Evolutionary conservation across 2,329 filamentous ascomycete genomes (phyloP), one percentile per base, ranked within the genome.

Genomic region (Teratosphaeria gauchensis): DNA sequence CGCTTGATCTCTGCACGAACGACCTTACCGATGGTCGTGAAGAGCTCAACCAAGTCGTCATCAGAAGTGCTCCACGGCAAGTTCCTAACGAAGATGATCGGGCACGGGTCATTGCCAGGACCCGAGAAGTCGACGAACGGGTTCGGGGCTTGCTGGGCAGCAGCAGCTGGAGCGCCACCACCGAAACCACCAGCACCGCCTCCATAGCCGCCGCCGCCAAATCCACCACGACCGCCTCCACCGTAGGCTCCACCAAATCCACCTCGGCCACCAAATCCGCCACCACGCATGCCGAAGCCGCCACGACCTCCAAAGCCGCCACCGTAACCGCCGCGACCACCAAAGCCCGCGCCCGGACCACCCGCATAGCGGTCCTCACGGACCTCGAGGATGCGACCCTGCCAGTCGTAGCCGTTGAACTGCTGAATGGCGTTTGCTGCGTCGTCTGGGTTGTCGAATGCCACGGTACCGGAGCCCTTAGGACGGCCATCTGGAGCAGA

Each of bases 1-100:
- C 99, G 97, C 76, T 99, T 94, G 59, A 99, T 97, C 77, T 99
- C 94, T n/a, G 94, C 94, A 69, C 94, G 91, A 69, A 96, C 91
- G 60, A 99, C 94, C 74, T 96, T 96, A 64, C 94, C 94, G 70
- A 99, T 99, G 11, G 94, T 99, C 19, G 89, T 92, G 79, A 99
- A 99, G 21, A 99, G 82, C 73, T 99, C 94, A 59, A 97, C 85
- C 30, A 99, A 80, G 74, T 99, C 94, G 63, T 99, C 94, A 71
- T 99, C 97, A 79, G 92, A 96, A 16, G 94, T 99, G 31, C 94
- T 97, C 94, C 94, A 99, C 12, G 94, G 94, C 63, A 99, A 84
- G 73, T 99, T 99, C 78, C 92, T 92, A 64, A 97, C 94, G 71
- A 95, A 96, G 74, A 99, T 99, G 56, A 81, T 84, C 69, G 90